Base-by-base conservation (phyloP, 257 asterid genomes). In the Asclepias syriaca region DNA sequence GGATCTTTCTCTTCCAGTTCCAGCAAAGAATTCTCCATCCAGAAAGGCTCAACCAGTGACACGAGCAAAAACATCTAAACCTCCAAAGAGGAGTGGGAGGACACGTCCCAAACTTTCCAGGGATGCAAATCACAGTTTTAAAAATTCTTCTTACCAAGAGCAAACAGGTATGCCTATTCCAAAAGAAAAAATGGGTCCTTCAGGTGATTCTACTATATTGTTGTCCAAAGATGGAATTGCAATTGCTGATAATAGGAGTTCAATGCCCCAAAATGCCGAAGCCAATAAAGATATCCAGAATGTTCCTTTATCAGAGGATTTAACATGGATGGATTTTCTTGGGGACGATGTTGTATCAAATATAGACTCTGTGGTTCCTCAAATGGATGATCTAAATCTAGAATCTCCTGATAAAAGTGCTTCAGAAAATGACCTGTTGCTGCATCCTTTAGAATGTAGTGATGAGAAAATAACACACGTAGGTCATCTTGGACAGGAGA, bases 1-100 rank as follows among this genome's bases (percentile, higher is more conserved):
- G 77, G 97, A 91, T 87, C 90, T 94, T 51, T 94, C 98, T 0
- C 82, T 94, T 85, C 90, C 97, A 4, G 90, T 91, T 79, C 99
- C 98, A 72, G 86, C 87, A 50, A 94, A 88, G 84, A 91, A 87
- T 82, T 84, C 93, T 77, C 83, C 87, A 15, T 72, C 85, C 60
- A 86, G 58, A 78, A 84, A 71, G 83, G 54, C 59, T 37, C 96
- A 81, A 76, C 81, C 70, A 65, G 81, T 76, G 50, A 53, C 77
- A 82, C 87, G 91, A 39, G 85, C 84, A 70, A 91, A 90, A 85
- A 91, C 89, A 79, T 72, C 86, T 15, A 91, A 91, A 82, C 95
- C 96, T 57, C 90, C 96, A 43, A 89, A 72, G 85, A 84, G 81
- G 83, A 79, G 72, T 64, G 86, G 83, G 64, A 84, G 81, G 82